These are phyloP conservation scores for Chalciporus sp. DNA, from an alignment of 1,284 basidiomycete genomes.

Conservation along the genomic window DNA sequence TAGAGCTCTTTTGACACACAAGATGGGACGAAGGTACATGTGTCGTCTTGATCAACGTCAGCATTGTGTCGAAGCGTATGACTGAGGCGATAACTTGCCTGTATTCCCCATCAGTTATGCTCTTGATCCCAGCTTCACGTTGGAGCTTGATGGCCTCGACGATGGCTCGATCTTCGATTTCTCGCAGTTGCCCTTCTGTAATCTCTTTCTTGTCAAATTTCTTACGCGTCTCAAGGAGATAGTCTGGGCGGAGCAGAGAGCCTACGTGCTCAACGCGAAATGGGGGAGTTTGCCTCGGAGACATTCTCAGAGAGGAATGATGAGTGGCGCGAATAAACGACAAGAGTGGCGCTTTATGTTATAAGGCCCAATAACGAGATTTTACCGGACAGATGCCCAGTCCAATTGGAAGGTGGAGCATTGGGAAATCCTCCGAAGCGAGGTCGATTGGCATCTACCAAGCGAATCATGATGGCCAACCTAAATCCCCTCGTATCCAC, in stretches of 20 bases:
- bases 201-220: constrained; percentile 45
- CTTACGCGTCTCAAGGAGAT: constrained; percentile 50
- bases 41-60: constrained; percentile 25
- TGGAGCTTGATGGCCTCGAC: constrained; percentile 53
- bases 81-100: constrained; percentile 42
- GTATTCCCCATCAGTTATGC: constrained; percentile 64
- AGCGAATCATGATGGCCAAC: no score
- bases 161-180: constrained; percentile 57
- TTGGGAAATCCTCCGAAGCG: no score
- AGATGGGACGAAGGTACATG: constrained; percentile 20
- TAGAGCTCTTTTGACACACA: not conserved
- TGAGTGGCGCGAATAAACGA: no score
- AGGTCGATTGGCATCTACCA: no score
- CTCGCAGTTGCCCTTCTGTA: constrained; percentile 44
- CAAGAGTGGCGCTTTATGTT: no score
- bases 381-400: no score
- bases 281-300: constrained; percentile 37
- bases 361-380: no score
- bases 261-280: constrained; percentile 61
- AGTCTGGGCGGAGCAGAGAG: constrained; percentile 57
- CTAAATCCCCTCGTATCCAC: no score
- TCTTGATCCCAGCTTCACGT: constrained; percentile 50
- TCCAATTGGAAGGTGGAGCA: no score
- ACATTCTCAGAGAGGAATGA: constrained; percentile 16
- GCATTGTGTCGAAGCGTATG: constrained; percentile 56